Percentiles rank a stretch among this genome's conserved stretches.
phyloP scores from a whole-genome alignment of 2,329 filamentous ascomycete genomes.

The Colletotrichum costaricense region DNA sequence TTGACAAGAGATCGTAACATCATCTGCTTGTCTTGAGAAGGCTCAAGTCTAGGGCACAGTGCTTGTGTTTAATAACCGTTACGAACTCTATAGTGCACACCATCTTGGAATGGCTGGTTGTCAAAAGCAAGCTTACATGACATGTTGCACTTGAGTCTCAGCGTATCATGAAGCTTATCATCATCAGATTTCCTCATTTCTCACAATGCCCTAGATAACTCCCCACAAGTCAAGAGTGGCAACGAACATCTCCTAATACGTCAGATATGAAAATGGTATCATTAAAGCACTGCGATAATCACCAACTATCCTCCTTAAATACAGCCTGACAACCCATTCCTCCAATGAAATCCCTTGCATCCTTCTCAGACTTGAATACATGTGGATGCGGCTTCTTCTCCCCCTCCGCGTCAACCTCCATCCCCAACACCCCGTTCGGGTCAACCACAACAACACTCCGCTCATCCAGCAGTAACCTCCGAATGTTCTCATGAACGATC shows the following conservation, averaged over 20 bases:
- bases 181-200: background rate
- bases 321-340: conserved; percentile 44
- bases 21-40: too few relatives aligned
- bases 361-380: conserved; percentile 41
- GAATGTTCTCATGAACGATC: conserved; percentile 44
- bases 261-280: background rate
- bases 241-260: background rate
- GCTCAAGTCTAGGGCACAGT: too few relatives aligned
- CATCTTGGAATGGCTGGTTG: too few relatives aligned
- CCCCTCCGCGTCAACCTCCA: conserved; percentile 31
- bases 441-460: conserved; percentile 46
- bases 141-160: too few relatives aligned
- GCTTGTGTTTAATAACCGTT: too few relatives aligned
- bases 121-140: too few relatives aligned
- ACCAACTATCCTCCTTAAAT: conserved; percentile 39
- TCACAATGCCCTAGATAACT: too few relatives aligned
- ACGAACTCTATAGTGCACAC: background rate
- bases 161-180: background rate
- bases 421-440: conserved; percentile 40
- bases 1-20: too few relatives aligned
- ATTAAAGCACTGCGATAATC: background rate
- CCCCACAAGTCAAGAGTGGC: background rate
- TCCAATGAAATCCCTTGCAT: conserved; percentile 44
- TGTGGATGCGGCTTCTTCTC: conserved; percentile 31
- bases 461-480: conserved; percentile 39